Evolutionary conservation across 1,139 yeast genomes (phyloP).

Genomic region (Zygosaccharomyces pseudobailii): DNA sequence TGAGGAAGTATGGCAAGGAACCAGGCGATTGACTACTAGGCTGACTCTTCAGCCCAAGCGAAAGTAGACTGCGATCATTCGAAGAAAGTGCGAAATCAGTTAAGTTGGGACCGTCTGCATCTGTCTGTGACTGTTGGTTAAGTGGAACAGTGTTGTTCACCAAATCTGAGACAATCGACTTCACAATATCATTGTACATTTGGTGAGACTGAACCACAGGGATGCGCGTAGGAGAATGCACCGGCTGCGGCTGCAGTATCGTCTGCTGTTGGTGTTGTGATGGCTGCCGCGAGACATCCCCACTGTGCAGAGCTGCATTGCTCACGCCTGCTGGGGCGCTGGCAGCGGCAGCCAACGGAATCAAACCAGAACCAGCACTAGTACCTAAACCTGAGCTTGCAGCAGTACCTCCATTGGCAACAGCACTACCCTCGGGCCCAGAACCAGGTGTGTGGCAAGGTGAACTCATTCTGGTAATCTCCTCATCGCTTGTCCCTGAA

Average conservation of each 20-base stretch:
- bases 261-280: background rate
- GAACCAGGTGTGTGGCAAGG: slow-evolving; percentile 8
- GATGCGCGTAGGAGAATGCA: slow-evolving; percentile 3
- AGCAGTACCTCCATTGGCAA: background rate
- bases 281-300: too few species aligned
- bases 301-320: background rate
- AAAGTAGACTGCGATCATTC: slow-evolving; percentile 22
- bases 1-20: slow-evolving; percentile 28
- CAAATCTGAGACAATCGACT: slow-evolving; percentile 24
- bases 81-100: slow-evolving; percentile 29
- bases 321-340: background rate
- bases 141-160: slow-evolving; percentile 27
- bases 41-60: slow-evolving; percentile 14
- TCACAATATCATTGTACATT: slow-evolving; percentile 24
- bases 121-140: slow-evolving; percentile 24
- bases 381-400: slow-evolving; percentile 1
- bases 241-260: slow-evolving; percentile 1
- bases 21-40: slow-evolving; percentile 1
- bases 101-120: slow-evolving; percentile 18
- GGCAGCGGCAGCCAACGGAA: slow-evolving; percentile 5
- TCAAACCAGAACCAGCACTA: background rate
- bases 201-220: slow-evolving; percentile 11
- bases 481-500: slow-evolving; percentile 6
- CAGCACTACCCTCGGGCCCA: slow-evolving; percentile 6
- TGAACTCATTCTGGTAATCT: slow-evolving; percentile 1